These are phyloP conservation scores for Candida silvatica DNA, from an alignment of 805 yeast species.

Conservation along the genomic window DNA sequence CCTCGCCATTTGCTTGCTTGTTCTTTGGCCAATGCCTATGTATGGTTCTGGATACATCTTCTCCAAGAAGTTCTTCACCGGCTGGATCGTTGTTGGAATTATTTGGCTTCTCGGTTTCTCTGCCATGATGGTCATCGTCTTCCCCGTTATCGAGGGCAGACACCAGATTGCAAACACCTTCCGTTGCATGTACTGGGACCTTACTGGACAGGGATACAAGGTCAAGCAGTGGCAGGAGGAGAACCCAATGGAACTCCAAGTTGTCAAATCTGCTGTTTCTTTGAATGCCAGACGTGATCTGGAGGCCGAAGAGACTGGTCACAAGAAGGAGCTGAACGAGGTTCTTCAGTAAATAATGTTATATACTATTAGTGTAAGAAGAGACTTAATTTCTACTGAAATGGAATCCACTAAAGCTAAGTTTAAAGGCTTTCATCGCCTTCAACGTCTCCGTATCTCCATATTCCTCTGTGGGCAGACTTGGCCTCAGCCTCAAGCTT, in stretches of 20 bases:
- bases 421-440: constrained; percentile 34
- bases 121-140: constrained; percentile 30
- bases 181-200: constrained; percentile 83
- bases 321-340: constrained; percentile 1
- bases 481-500: constrained; percentile 42
- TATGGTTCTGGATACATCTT: constrained; percentile 32
- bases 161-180: constrained; percentile 51
- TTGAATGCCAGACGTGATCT: constrained; percentile 26
- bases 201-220: constrained; percentile 66
- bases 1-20: constrained; percentile 54
- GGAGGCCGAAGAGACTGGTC: constrained; percentile 1
- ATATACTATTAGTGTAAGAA: too few relatives aligned
- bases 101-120: constrained; percentile 31
- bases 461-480: constrained; percentile 47
- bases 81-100: constrained; percentile 29
- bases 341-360: background rate
- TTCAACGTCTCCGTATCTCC: constrained; percentile 71
- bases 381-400: too few relatives aligned
- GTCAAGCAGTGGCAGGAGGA: constrained; percentile 66
- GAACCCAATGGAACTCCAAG: constrained; percentile 71
- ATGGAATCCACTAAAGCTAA: background rate
- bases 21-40: constrained; percentile 39
- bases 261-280: constrained; percentile 57
- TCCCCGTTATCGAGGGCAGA: constrained; percentile 46
- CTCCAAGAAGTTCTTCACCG: constrained; percentile 27